A percentile compares a stretch with the other conserved stretches of the same genome.
Conservation (phyloP, 1,139 yeast genomes). For the Candida gigantensis region DNA sequence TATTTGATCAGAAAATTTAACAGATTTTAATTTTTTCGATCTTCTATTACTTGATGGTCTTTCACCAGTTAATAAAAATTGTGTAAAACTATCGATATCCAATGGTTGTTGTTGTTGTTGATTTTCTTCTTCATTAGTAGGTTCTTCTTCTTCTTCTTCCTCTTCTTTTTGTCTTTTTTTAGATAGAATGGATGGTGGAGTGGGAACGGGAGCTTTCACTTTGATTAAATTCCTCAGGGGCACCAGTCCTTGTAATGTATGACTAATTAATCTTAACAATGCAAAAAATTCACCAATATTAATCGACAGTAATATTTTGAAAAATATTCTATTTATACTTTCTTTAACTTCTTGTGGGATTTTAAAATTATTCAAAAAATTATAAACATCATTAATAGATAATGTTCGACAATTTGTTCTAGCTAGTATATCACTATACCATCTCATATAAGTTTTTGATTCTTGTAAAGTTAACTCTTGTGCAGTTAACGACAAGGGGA, state of each 20-base stretch:
- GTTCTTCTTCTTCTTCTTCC: constrained; percentile 29
- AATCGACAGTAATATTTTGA: constrained; percentile 49
- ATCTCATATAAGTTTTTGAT: constrained; percentile 69
- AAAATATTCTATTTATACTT: constrained; percentile 51
- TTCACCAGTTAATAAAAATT: constrained; percentile 72
- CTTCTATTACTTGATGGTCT: constrained; percentile 48
- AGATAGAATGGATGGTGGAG: constrained; percentile 67
- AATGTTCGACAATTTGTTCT: constrained; percentile 59
- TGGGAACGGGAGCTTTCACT: constrained; percentile 59
- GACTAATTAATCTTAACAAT: constrained; percentile 62
- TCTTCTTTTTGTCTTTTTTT: constrained; percentile 53
- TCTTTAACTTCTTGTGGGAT: constrained; percentile 45
- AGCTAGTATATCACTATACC: constrained; percentile 72
- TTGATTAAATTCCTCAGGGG: constrained; percentile 55
- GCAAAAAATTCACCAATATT: constrained; percentile 81
- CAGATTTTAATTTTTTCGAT: constrained; percentile 53
- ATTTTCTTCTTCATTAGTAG: constrained; percentile 15
- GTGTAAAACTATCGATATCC: constrained; percentile 75
- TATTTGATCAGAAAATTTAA: constrained; percentile 69
- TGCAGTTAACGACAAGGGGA: constrained; percentile 63
- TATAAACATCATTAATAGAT: constrained; percentile 61
- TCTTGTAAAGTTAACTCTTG: constrained; percentile 65
- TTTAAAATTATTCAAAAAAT: constrained; percentile 61
- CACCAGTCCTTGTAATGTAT: constrained; percentile 46
- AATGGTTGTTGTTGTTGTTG: constrained; percentile 38